Base-by-base conservation (phyloP, 441 rosid genomes). In the Populus tomentosa region DNA sequence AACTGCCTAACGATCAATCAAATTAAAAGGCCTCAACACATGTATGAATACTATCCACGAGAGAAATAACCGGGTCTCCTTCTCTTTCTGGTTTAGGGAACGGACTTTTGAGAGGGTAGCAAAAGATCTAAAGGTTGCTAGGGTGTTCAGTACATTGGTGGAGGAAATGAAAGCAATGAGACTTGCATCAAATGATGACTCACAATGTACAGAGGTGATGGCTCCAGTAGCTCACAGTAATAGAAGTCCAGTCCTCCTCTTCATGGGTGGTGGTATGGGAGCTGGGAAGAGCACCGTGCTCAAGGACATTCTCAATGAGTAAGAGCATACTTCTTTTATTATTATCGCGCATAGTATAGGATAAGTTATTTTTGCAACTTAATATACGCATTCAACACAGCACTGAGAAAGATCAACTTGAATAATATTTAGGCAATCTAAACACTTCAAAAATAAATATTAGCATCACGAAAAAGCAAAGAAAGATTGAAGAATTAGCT, bases 241-340 rank as follows among this genome's bases (percentile, higher is more conserved):
- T 78, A 82, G 99, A 75, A 95, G 98, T 81, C 99, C 98, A 0
- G 97, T 95, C 78, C 89, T 95, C 73, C 94, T 93, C 35, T 82
- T 95, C 80, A 93, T 95, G 97, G 99, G 98, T 2, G 99, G 97
- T 59, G 99, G 99, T 20, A 95, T 95, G 97, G 99, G 99, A 78
- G 99, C 99, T 38, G 99, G 99, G 36, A 95, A 93, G 84, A 95
- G 98, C 85, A 95, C 99, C 38, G 98, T 93, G 21, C 99, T 95
- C 56, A 92, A 95, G 85, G 99, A 95, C 79, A 95, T 95, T 75
- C 90, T 93, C 69, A 86, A 92, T 86, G 99, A 95, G 99, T 95
- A 89, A 86, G 77, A 80, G 33, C 4, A 46, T 10, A 23, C 26
- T 68, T 72, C 18, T 18, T 23, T 73, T 38, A 3, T 42, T 42